Conservation (phyloP, 2,329 filamentous ascomycete species). For the Fusarium hainanense region DNA sequence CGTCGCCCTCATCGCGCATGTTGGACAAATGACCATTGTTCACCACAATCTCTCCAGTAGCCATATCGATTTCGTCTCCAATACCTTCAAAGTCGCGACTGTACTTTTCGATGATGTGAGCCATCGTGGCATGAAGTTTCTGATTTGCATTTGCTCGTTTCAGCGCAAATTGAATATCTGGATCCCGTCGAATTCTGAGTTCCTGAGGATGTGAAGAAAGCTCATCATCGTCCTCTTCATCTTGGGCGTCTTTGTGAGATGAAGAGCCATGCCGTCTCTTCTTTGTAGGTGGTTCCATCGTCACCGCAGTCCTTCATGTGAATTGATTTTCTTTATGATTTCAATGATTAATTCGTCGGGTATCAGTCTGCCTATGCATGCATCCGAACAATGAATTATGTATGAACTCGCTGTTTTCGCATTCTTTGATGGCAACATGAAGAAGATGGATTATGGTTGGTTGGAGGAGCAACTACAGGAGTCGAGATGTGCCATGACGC, state of each 20-base stretch:
- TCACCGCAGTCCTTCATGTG: not conserved
- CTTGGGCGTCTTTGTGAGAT: conserved; percentile 44
- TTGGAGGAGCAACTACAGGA: conserved; percentile 46
- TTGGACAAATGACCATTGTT: conserved; percentile 84
- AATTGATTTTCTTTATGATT: not conserved
- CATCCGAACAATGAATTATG: not conserved
- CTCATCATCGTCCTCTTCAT: conserved; percentile 58
- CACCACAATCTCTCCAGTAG: conserved; percentile 84
- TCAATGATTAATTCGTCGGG: not conserved
- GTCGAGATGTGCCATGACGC: conserved; percentile 28
- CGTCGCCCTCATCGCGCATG: conserved; percentile 68
- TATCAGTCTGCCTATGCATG: not conserved
- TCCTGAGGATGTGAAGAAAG: conserved; percentile 60
- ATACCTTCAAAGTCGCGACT: conserved; percentile 82
- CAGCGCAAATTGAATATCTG: conserved; percentile 62
- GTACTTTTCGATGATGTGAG: conserved; percentile 91
- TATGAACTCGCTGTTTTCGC: not conserved
- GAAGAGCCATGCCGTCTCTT: conserved; percentile 65
- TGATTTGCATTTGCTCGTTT: conserved; percentile 74
- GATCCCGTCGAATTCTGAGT: conserved; percentile 52
- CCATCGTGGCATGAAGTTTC: conserved; percentile 84
- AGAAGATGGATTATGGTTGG: conserved; percentile 4
- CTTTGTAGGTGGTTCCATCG: conserved; percentile 71
- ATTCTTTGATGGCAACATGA: conserved; percentile 21
- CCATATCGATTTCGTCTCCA: conserved; percentile 89